Base-by-base conservation (phyloP, 257 asterid species). In the Parsonsia alboflavescens region DNA sequence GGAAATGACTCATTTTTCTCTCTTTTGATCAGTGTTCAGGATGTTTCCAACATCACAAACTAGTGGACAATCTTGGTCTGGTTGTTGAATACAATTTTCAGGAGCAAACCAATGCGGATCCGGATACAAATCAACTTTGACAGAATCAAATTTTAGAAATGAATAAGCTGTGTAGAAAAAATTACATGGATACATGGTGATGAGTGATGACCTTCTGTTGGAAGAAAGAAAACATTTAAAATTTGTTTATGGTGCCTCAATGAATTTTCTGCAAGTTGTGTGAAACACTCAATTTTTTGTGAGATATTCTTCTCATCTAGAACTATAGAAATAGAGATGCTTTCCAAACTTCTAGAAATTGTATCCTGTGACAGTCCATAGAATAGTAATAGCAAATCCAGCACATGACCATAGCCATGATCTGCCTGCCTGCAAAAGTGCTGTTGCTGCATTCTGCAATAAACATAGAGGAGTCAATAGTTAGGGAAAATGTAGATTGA, bases 1-100 rank as follows among this genome's bases (percentile, higher is more conserved):
- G 56, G 15, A 17, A n/a, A 7, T 61, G 24, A 30, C 62, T 73
- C 42, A 62, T 28, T 57, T 66, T 81, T 65, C 46, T 26, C 71
- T n/a, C 70, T 71, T 62, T 46, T 72, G 53, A 71, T 66, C 89
- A 94, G 98, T 95, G 99, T 81, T 75, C 97, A 71, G 96, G 99
- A 53, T 95, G 99, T 82, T 82, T 91, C 77, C 80, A 82, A 84
- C 86, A 92, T 86, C 97, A 95, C 89, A 90, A 86, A 87, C 80
- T 95, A 76, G 98, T 87, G 24, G 97, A 95, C 90, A 95, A 95
- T 82, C 99, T 92, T 58, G 97, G 94, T 58, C 92, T 92, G 74
- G 93, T 89, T 70, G 84, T 87, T 44, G 96, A 92, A 81, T 90
- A 92, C 89, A 86, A 89, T 77, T 84, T 92, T 66, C 84, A 78